Evolutionary conservation across 1,284 basidiomycete genomes (phyloP).

Genomic region (Malassezia dermatis): DNA sequence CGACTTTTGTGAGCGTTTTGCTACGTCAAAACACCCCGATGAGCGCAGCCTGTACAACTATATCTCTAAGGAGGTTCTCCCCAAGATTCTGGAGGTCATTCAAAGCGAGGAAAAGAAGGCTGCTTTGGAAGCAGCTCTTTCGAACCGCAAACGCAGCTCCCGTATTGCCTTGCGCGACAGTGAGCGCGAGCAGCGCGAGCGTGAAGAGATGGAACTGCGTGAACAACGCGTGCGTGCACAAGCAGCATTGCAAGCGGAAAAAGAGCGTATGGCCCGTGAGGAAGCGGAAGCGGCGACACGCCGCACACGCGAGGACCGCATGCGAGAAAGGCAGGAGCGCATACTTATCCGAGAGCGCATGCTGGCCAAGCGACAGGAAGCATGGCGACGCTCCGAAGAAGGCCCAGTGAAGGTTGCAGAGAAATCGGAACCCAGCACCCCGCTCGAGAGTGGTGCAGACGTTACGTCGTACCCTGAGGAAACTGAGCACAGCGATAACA

Average conservation of each 20-base stretch:
- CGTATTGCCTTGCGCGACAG: slow-evolving; percentile 59
- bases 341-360: slow-evolving; percentile 46
- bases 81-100: slow-evolving; percentile 54
- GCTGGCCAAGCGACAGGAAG: slow-evolving; percentile 24
- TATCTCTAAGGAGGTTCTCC: slow-evolving; percentile 59
- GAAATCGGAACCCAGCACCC: neutral
- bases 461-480: no score
- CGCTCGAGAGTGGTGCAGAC: no score
- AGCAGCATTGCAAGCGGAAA: slow-evolving; percentile 52
- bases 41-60: slow-evolving; percentile 67
- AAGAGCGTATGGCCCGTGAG: slow-evolving; percentile 54
- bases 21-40: slow-evolving; percentile 62
- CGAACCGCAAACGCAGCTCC: slow-evolving; percentile 69
- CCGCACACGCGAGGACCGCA: slow-evolving; percentile 48
- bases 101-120: slow-evolving; percentile 50
- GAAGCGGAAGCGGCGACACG: slow-evolving; percentile 50
- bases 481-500: no score
- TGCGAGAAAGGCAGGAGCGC: slow-evolving; percentile 50
- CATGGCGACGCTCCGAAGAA: neutral
- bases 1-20: slow-evolving; percentile 60
- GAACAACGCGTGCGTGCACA: slow-evolving; percentile 49
- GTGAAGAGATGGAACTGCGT: slow-evolving; percentile 48
- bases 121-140: slow-evolving; percentile 58
- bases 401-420: neutral
- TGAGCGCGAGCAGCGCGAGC: slow-evolving; percentile 54